Evolutionary conservation across 306 rosid genomes (phyloP).

Genomic region (Macrotyloma uniflorum): DNA sequence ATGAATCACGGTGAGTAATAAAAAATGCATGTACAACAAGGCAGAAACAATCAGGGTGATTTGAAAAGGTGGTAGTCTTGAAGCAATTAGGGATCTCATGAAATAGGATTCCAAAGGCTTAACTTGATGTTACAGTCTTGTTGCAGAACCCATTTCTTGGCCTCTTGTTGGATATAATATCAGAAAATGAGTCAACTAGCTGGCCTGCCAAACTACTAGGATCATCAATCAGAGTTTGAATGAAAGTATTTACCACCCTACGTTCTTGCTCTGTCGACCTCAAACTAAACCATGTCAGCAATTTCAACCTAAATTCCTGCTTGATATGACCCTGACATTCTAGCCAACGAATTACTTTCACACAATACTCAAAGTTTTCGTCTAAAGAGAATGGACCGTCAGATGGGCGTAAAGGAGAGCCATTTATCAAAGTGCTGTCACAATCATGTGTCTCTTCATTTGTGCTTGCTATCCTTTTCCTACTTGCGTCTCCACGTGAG

Average conservation of each 20-base stretch:
- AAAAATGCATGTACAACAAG: slow-evolving; percentile 89
- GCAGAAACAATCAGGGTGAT: slow-evolving; percentile 61
- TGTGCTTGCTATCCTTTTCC: slow-evolving; percentile 74
- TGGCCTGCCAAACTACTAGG: slow-evolving; percentile 99
- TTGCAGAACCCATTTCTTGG: slow-evolving; percentile 71
- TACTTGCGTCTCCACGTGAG: slow-evolving; percentile 62
- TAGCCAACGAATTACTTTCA: slow-evolving; percentile 95
- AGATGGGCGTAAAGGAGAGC: slow-evolving; percentile 66
- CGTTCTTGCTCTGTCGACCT: slow-evolving; percentile 98
- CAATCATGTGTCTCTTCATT: slow-evolving; percentile 87
- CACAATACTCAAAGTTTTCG: slow-evolving; percentile 95
- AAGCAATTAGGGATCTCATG: slow-evolving; percentile 48
- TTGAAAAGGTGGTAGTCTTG: slow-evolving; percentile 42
- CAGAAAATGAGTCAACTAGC: slow-evolving; percentile 92
- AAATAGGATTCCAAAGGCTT: slow-evolving; percentile 46
- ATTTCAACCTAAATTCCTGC: slow-evolving; percentile 87
- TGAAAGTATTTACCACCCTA: slow-evolving; percentile 95
- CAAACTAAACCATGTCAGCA: slow-evolving; percentile 99
- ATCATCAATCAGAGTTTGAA: slow-evolving; percentile 94
- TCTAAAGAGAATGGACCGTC: slow-evolving; percentile 79
- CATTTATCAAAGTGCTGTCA: slow-evolving; percentile 94
- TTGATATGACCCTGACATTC: slow-evolving; percentile 95
- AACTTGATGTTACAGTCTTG: slow-evolving; percentile 62
- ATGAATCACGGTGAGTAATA: slow-evolving; percentile 70
- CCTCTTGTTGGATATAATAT: slow-evolving; percentile 88